phyloP scores from a whole-genome alignment of 1,139 yeast species.

The Lodderomyces pseudojiufengensis region DNA sequence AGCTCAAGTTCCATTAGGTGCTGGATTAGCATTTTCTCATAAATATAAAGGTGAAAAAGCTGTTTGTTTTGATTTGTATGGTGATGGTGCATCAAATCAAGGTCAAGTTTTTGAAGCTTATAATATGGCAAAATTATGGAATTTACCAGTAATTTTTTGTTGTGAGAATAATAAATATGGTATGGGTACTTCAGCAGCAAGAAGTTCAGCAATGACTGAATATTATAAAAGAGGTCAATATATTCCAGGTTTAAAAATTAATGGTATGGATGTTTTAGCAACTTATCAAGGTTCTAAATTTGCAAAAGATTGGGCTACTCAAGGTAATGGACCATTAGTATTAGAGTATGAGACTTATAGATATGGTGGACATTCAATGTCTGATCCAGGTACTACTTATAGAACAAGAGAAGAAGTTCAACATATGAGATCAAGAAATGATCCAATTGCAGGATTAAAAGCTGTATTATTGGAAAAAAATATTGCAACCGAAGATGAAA shows the following conservation, averaged over 20 bases:
- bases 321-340: conserved; percentile 95
- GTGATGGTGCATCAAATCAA: conserved; percentile 99
- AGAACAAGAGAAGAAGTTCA: conserved; percentile 99
- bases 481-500: conserved; percentile 90
- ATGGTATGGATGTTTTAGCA: conserved; percentile 97
- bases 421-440: conserved; percentile 98
- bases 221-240: conserved; percentile 99
- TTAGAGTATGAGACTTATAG: conserved; percentile 97
- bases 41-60: conserved; percentile 81
- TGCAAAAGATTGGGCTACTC: conserved; percentile 92
- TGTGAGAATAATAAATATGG: conserved; percentile 99
- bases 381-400: conserved; percentile 99
- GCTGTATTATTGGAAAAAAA: conserved; percentile 75
- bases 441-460: conserved; percentile 96
- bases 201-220: conserved; percentile 95
- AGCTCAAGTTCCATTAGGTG: conserved; percentile 97
- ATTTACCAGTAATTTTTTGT: conserved; percentile 88
- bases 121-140: conserved; percentile 99
- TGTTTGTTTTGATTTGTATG: conserved; percentile 86
- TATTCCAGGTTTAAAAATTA: conserved; percentile 96
- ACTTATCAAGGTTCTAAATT: conserved; percentile 93
- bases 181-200: conserved; percentile 97
- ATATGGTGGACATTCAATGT: conserved; percentile 99
- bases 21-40: conserved; percentile 96
- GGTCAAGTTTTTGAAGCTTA: conserved; percentile 97